A percentile compares a stretch with the other conserved stretches of the same genome.
Evolutionary conservation across 2,329 filamentous ascomycete species (phyloP).

Genomic region (Fusarium sp.): DNA sequence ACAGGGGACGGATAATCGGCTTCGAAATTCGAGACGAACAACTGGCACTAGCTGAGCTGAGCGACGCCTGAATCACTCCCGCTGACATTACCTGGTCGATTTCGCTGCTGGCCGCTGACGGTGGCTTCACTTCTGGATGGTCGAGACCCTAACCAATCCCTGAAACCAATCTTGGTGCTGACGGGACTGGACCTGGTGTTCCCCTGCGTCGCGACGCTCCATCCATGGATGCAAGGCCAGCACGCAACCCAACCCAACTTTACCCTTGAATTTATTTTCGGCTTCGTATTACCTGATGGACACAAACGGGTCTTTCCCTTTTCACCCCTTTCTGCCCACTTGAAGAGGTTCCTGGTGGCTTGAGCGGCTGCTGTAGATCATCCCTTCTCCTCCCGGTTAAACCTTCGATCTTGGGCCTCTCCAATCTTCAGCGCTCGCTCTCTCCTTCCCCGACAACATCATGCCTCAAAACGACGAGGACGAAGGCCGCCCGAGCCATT

Average conservation of each 20-base stretch:
- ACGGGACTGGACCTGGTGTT: conserved; percentile 13
- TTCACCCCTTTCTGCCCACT: not conserved
- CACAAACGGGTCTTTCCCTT: not conserved
- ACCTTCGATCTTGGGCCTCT: not conserved
- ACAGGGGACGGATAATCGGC: conserved; percentile 32
- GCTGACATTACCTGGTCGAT: not conserved
- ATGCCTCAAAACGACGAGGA: conserved; percentile 28
- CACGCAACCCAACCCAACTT: not conserved
- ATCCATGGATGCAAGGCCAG: not conserved
- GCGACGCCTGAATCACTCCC: not conserved
- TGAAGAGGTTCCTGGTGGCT: not conserved
- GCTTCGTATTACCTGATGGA: conserved; percentile 14
- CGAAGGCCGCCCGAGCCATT: conserved; percentile 35
- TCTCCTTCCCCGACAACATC: conserved; percentile 9
- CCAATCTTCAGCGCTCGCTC: not conserved
- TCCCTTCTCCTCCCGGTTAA: not conserved
- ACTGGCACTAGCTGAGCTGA: not conserved
- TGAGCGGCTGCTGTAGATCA: not conserved
- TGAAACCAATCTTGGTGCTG: conserved; percentile 32
- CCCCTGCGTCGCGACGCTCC: conserved; percentile 28
- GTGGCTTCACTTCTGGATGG: conserved; percentile 11
- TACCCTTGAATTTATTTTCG: conserved; percentile 24
- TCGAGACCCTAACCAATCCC: conserved; percentile 14
- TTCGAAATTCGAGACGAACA: conserved; percentile 4
- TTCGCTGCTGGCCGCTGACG: not conserved